Base-by-base conservation (phyloP, 441 rosid species). In the Manihot esculenta region DNA sequence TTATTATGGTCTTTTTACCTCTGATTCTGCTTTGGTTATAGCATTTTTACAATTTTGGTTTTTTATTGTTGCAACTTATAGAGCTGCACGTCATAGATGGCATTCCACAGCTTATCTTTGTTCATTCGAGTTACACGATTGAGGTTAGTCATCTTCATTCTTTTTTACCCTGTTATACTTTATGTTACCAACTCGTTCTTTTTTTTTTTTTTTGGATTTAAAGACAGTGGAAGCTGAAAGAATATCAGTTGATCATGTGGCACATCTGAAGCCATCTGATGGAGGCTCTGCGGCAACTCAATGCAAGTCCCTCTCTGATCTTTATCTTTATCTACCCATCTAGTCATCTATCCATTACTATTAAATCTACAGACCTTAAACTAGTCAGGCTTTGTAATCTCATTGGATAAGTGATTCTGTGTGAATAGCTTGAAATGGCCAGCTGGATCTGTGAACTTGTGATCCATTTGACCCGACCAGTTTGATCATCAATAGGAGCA, bases 281-380 rank as follows among this genome's bases (percentile, higher is more conserved):
- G 99, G 99, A 69, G 94, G 99, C 72, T 90, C 97, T 44, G 97
- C 96, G 3, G 97, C 97, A 30, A 93, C 98, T 8, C 98, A 93
- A 42, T 83, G 98, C 84, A 49, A 86, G 78, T 77, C 59, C 57
- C 68, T 66, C 64, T 35, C 9, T 18, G 42, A 27, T 20, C 4
- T 6, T 63, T 47, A 1, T 47, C 26, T 59, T 27, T 51, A 42
- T 51, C 47, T 21, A 54, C 23, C 27, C 8, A 20, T 51, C 24
- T 51, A n/a, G 17, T 15, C 8, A 20, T 51, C 24, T 51, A n/a
- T n/a, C 55, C 1, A 18, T 51, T 54, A 10, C 21, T 54, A 54
- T 18, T 54, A 54, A 54, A 21, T 3, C 55, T 6, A 0, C 7
- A 6, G 41, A 35, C 41, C 41, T 35, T 5, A 35, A 35, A 35